These are phyloP conservation scores for Fusarium subglutinans DNA, from an alignment of 2,329 filamentous ascomycete species.

Conservation along the genomic window DNA sequence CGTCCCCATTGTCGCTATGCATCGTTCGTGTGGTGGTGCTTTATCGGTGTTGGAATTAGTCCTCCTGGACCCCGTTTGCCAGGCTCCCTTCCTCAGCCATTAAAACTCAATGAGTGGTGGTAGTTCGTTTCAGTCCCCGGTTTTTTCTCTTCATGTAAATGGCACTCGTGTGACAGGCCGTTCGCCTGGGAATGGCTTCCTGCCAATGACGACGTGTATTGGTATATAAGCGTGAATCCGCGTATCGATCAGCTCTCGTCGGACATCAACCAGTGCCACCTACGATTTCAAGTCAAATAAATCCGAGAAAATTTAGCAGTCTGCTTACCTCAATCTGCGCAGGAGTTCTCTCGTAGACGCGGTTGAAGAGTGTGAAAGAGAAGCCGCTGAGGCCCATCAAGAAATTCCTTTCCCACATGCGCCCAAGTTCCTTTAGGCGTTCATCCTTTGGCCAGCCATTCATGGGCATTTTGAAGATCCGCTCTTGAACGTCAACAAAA, in stretches of 20 bases:
- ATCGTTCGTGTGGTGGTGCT: neutral
- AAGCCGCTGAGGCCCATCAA: conserved; percentile 56
- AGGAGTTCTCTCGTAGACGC: conserved; percentile 51
- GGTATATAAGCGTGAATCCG: conserved; percentile 60
- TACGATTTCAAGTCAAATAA: conserved; percentile 36
- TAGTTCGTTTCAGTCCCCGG: neutral
- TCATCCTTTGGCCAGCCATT: conserved; percentile 63
- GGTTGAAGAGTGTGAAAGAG: conserved; percentile 53
- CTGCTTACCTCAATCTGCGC: conserved; percentile 60
- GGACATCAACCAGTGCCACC: conserved; percentile 60
- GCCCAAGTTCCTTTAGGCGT: conserved; percentile 54
- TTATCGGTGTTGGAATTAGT: neutral
- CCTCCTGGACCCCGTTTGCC: neutral
- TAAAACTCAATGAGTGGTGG: neutral
- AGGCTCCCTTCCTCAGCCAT: neutral
- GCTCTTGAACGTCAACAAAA: conserved; percentile 64
- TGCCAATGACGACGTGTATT: conserved; percentile 60
- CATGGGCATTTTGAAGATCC: conserved; percentile 62
- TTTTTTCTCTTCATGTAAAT: conserved; percentile 12
- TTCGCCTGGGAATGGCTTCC: conserved; percentile 57
- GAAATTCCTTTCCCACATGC: conserved; percentile 57
- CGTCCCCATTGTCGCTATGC: conserved; percentile 3
- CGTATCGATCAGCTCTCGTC: conserved; percentile 57
- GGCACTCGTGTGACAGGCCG: neutral
- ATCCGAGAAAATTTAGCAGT: neutral